Evolutionary conservation across 768 basidiomycete genomes (phyloP).

Genomic region (Auricularia cornea): DNA sequence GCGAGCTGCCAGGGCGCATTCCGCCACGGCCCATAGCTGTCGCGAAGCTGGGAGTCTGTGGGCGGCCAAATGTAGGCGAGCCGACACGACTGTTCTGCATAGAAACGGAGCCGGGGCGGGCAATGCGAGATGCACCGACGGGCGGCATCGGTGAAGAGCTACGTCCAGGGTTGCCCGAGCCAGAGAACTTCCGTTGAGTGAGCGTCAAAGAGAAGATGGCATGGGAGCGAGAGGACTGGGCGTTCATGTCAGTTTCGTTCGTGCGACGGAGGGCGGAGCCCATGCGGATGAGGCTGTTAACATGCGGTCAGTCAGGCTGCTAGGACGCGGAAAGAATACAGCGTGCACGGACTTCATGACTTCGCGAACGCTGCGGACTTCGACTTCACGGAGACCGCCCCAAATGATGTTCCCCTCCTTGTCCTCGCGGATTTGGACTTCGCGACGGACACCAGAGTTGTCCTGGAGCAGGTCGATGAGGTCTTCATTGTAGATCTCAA

Average conservation of each 20-base stretch:
- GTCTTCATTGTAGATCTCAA: slow-evolving; percentile 99
- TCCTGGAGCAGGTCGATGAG: slow-evolving; percentile 87
- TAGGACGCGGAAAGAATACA: not conserved
- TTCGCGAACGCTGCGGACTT: slow-evolving; percentile 72
- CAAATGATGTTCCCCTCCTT: slow-evolving; percentile 96
- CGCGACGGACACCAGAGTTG: slow-evolving; percentile 55
- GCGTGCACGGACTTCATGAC: slow-evolving; percentile 76
- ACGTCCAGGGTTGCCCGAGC: slow-evolving; percentile 59
- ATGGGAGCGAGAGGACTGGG: slow-evolving; percentile 95
- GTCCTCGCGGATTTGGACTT: slow-evolving; percentile 94
- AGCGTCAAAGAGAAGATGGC: slow-evolving; percentile 97
- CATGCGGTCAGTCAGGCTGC: slow-evolving; percentile 7
- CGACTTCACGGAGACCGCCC: slow-evolving; percentile 89
- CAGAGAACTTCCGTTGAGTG: slow-evolving; percentile 80
- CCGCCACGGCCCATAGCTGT: slow-evolving; percentile 61
- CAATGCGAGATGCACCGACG: slow-evolving; percentile 63
- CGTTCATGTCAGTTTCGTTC: slow-evolving; percentile 98
- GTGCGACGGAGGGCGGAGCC: slow-evolving; percentile 89
- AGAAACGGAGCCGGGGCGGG: slow-evolving; percentile 76
- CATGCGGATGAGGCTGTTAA: slow-evolving; percentile 69
- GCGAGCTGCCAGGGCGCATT: slow-evolving; percentile 70
- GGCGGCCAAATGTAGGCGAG: slow-evolving; percentile 71
- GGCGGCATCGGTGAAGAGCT: slow-evolving; percentile 72
- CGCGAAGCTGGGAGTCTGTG: slow-evolving; percentile 71
- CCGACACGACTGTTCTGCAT: slow-evolving; percentile 44